These are phyloP conservation scores for Ustilago cynodontis DNA, from an alignment of 1,284 basidiomycete genomes.

Conservation along the genomic window DNA sequence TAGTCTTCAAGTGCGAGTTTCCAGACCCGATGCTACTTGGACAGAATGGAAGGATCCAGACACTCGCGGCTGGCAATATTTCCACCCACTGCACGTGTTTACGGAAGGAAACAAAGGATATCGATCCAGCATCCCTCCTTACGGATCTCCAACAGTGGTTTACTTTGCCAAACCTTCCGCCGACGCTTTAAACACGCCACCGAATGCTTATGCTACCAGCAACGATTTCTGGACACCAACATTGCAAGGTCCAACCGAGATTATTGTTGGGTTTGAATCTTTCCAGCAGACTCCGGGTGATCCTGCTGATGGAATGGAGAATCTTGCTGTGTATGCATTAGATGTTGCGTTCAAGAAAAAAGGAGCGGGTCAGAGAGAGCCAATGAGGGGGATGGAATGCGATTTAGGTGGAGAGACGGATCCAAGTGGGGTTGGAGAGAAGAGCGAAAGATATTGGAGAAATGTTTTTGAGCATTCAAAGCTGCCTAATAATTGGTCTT, in stretches of 20 bases:
- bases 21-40: conserved; percentile 51
- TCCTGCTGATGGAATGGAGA: conserved; percentile 60
- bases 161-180: conserved; percentile 52
- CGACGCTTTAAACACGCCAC: conserved; percentile 42
- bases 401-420: conserved; percentile 46
- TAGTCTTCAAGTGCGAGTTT: conserved; percentile 56
- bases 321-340: conserved; percentile 52
- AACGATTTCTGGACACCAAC: conserved; percentile 53
- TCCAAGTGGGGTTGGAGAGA: conserved; percentile 20
- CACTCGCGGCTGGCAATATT: conserved; percentile 58
- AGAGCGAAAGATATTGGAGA: conserved; percentile 27
- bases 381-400: conserved; percentile 43
- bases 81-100: conserved; percentile 57
- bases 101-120: conserved; percentile 47
- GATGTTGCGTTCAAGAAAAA: conserved; percentile 52
- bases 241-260: conserved; percentile 47
- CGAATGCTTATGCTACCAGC: conserved; percentile 50
- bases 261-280: conserved; percentile 55
- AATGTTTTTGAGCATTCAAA: conserved; percentile 60
- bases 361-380: conserved; percentile 23
- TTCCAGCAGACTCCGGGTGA: conserved; percentile 60
- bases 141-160: conserved; percentile 51
- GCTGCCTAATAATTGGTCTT: conserved; percentile 45
- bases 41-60: conserved; percentile 48
- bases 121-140: conserved; percentile 43